Evolutionary conservation across 1,284 basidiomycete species (phyloP), one percentile per base, ranked within the genome.

Genomic region (Cryptococcus wingfieldii): DNA sequence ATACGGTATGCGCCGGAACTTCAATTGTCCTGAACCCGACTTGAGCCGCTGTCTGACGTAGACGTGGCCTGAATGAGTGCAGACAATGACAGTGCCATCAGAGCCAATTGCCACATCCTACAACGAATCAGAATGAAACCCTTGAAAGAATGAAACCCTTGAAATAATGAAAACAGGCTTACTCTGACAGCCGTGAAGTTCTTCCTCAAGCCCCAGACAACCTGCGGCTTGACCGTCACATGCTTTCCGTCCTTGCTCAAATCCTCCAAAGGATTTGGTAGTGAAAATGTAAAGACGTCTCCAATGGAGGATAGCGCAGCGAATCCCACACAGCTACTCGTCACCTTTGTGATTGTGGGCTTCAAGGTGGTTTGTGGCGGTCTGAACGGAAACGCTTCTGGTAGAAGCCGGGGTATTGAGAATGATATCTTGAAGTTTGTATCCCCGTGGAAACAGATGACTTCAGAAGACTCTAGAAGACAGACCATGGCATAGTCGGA

Each of bases 61-160:
- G 31, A 97, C 93, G 66, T 98, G 93, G 0, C 95, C 95, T 1
- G 93, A 93, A 63, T 88, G 86, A 0, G 95, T 98, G 76, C 91
- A 96, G 43, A 98, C 82, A 66, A 97, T 87, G 66, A 98, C 83
- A 7, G 88, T 84, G 2, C 93, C 91, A 63, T 97, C 92, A 0
- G 84, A 79, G 14, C 93, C 91, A 19, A 98, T 81, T 0, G 90
- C 93, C 8, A 95, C 87, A 70, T 98, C 94, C 82, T 87, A 70
- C 13, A 42, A n/a, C 41, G n/a, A 16, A 42, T 9, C 16, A 69
- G 8, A 18, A 39, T 53, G 23, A 37, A 25, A 39, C 7, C 51
- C 9, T 10, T 18, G 3, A 23, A 4, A 71, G 47, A 55, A 44
- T 19, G 23, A 27, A 16, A 38, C 7, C 51, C 9, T 10, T 18